Percentiles rank a stretch among this genome's conserved stretches.
Evolutionary conservation across 495 filamentous ascomycete genomes (phyloP).

Genomic region (Podospora comata): DNA sequence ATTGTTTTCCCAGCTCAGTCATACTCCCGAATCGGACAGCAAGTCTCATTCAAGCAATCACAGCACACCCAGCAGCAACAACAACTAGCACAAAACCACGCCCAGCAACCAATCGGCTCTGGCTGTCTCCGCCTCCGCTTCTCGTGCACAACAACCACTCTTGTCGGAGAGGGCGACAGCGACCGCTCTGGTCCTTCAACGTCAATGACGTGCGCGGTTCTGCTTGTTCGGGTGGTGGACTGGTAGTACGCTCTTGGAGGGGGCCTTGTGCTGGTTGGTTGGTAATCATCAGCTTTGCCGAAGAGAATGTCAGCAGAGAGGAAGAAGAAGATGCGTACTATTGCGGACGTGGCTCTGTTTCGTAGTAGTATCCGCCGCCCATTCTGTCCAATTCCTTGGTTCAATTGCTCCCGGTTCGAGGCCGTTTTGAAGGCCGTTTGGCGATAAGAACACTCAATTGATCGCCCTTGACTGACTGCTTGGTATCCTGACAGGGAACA

Average conservation of each 20-base stretch:
- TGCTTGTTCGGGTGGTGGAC: not conserved
- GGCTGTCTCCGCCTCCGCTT: slow-evolving; percentile 5
- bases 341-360: slow-evolving; percentile 6
- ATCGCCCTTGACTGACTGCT: not conserved
- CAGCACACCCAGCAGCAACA: slow-evolving; percentile 16
- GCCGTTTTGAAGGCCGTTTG: not conserved
- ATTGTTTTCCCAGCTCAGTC: slow-evolving; percentile 4
- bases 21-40: slow-evolving; percentile 11
- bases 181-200: slow-evolving; percentile 12
- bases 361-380: slow-evolving; percentile 10
- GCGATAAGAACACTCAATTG: not conserved
- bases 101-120: not conserved
- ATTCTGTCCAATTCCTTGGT: not conserved
- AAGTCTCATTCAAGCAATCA: slow-evolving; percentile 16
- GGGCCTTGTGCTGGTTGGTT: not conserved
- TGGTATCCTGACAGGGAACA: too few species aligned
- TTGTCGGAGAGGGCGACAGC: slow-evolving; percentile 16
- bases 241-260: not conserved
- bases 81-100: slow-evolving; percentile 15
- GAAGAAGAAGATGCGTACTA: slow-evolving; percentile 12
- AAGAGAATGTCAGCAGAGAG: not conserved
- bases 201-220: slow-evolving; percentile 6
- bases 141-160: slow-evolving; percentile 18
- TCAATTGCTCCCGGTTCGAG: not conserved
- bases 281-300: too few species aligned